phyloP scores from a whole-genome alignment of 257 asterid genomes.

The Pogostemon cablin region DNA sequence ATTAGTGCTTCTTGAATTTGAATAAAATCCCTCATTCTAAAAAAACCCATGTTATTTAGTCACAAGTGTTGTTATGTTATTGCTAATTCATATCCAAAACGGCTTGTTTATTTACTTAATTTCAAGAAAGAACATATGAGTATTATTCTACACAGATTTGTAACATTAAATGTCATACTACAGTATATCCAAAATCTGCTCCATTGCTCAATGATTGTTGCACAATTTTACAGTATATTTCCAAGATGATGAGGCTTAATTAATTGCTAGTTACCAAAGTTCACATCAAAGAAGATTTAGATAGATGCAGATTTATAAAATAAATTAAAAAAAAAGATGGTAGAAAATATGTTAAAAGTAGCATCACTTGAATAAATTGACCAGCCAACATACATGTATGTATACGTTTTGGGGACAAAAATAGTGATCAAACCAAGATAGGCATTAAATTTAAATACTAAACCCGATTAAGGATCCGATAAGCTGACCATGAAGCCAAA shows the following conservation, averaged over 20 bases:
- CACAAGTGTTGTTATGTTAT: not conserved
- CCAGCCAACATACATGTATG: slow-evolving; percentile 23
- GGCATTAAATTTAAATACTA: slow-evolving; percentile 11
- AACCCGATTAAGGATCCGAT: slow-evolving; percentile 24
- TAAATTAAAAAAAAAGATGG: not conserved
- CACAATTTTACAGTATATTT: no score
- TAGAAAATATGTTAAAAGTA: not conserved
- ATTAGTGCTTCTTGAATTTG: slow-evolving; percentile 28
- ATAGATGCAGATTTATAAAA: not conserved
- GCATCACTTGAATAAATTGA: slow-evolving; percentile 1
- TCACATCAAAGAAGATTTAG: no score
- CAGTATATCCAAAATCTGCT: no score
- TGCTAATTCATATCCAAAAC: not conserved
- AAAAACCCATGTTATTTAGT: not conserved
- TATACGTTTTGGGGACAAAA: slow-evolving; percentile 24
- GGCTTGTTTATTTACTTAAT: no score
- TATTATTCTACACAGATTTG: no score
- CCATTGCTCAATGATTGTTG: no score
- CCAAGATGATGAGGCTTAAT: no score
- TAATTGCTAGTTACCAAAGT: no score
- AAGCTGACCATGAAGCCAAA: slow-evolving; percentile 29
- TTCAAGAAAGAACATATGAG: no score
- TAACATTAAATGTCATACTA: no score
- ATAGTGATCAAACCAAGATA: slow-evolving; percentile 20
- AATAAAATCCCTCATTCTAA: slow-evolving; percentile 20